Evolutionary conservation across 2,329 filamentous ascomycete genomes (phyloP), one percentile per base, ranked within the genome.

Genomic region (Neonectria faginata): DNA sequence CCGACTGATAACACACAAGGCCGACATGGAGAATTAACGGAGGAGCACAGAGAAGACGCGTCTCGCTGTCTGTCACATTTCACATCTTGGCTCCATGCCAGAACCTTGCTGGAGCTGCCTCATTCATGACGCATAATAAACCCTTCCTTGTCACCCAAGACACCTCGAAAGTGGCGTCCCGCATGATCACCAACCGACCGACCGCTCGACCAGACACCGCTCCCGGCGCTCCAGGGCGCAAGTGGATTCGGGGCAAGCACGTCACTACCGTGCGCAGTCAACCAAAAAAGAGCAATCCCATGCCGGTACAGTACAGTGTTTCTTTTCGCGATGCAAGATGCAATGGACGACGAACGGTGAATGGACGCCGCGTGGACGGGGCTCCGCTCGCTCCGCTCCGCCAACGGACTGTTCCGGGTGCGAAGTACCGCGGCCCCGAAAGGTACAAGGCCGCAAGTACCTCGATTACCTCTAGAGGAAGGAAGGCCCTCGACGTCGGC

Each of bases 391-490:
- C 58, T 48, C 58, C 44, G 51, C 58, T 47, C 58, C 58, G 45
- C 50, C 42, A 56, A 56, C 60, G 54, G 60, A 57, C 60, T 53
- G 47, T 29, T 62, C 60, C 54, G 60, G 60, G 41, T 57, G 29
- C 14, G 14, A 39, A 39, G 36, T 39, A 39, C 36, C 6, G 14
- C 36, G 36, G 16, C 36, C 36, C 53, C 48, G 36, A 44, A 25
- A 41, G 39, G 53, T 45, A 55, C 27, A 48, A 36, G 18, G 16
- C 9, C 14, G 20, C 55, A 59, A 52, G 59, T 55, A 54, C 48
- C 27, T 45, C 39, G 52, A 57, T 62, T 59, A 44, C 60, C 60
- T 60, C 60, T 63, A 58, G 60, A 62, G 60, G 60, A 62, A 57
- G 60, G 60, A 44, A 60, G 47, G 59, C 42, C 39, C 63, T 62